Base-by-base conservation (phyloP, 2,329 filamentous ascomycete species). In the Talaromyces sp. region DNA sequence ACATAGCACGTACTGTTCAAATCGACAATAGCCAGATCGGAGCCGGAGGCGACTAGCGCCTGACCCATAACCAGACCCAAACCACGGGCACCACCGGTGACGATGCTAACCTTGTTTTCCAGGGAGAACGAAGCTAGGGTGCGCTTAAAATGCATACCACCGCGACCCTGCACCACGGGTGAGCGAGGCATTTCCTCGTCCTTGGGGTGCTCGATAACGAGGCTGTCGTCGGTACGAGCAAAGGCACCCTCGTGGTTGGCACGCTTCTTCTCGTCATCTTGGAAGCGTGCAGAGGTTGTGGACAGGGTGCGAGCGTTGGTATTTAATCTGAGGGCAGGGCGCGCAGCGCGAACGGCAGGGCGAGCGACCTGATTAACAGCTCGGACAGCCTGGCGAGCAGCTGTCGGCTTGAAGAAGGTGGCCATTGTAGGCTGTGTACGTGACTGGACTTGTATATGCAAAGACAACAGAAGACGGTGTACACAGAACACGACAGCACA, bases 51-150 rank as follows among this genome's bases (percentile, higher is more conserved):
- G 60, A 96, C 90, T 77, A 96, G 86, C 54, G 90, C 92, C 80
- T 96, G 92, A 58, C 89, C 90, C 90, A 98, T 97, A 69, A 96
- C 92, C 65, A 97, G 81, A 42, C 93, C 93, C 63, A 98, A 78
- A 7, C 93, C 93, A 72, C 93, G 84, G 28, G 93, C 93, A 72
- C 93, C 93, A 59, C 93, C 93, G 0, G 93, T 98, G 42, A 98
- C 90, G 44, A 97, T 82, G 54, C 87, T 92, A 8, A 93, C 90
- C 72, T 88, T 89, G 65, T 87, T 90, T 73, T 96, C 89, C 37
- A 98, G 84, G 8, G 92, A 93, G 80, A 97, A 98, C 48, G 86
- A 86, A 37, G 90, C 87, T 31, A 97, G 84, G 0, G 92, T 96
- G 28, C 92, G 88, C 81, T 92, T 92, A 77, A 91, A 89, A 71